Conservation (phyloP, 139 green algal species). For the Desmodesmus armatus region DNA sequence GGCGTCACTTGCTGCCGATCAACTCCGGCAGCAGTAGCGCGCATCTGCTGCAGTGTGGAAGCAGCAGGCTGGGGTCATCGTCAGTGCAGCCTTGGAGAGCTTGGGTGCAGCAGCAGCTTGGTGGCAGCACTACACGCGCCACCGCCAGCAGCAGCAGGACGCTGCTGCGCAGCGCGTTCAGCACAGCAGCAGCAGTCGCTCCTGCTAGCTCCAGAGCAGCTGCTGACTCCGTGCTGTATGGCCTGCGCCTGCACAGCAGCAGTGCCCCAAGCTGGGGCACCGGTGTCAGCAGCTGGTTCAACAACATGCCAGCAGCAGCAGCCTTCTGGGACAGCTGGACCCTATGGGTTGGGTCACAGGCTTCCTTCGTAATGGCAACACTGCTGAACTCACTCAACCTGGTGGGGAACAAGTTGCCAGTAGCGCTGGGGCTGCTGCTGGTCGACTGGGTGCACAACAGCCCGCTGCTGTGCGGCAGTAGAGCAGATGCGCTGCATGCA, state of each 20-base stretch:
- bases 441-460: slow-evolving; percentile 49
- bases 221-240: neutral
- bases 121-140: neutral
- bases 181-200: slow-evolving; percentile 10
- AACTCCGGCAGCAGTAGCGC: neutral
- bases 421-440: slow-evolving; percentile 54
- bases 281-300: slow-evolving; percentile 21
- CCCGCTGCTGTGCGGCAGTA: slow-evolving; percentile 23
- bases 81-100: neutral
- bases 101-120: neutral
- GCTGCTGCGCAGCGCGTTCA: neutral
- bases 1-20: no score
- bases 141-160: neutral
- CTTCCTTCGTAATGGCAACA: neutral
- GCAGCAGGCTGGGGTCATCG: neutral
- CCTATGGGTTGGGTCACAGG: slow-evolving; percentile 12
- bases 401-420: slow-evolving; percentile 49
- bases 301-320: neutral
- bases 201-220: neutral
- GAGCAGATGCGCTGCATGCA: slow-evolving; percentile 22
- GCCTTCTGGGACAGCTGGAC: slow-evolving; percentile 27
- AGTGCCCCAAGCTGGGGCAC: neutral
- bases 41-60: neutral
- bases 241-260: slow-evolving; percentile 2
- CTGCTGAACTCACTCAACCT: slow-evolving; percentile 57